Evolutionary conservation across 805 yeast genomes (phyloP).

Genomic region (Metschnikowia kofuensis): DNA sequence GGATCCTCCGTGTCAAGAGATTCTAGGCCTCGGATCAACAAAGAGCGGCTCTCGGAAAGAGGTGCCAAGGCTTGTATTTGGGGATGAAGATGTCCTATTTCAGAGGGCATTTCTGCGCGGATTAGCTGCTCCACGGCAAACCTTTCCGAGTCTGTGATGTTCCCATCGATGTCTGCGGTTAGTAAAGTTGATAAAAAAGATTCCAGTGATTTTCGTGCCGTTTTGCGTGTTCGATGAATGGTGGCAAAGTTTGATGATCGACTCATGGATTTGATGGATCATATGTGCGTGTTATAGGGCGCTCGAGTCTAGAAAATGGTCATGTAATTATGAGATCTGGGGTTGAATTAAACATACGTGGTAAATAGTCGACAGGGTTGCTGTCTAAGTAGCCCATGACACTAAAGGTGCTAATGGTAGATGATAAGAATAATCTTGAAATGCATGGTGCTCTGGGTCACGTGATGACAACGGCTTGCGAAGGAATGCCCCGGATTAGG

Average conservation of each 20-base stretch:
- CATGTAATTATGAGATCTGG: not conserved
- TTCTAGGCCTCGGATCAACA: slow-evolving; percentile 18
- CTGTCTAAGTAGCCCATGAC: slow-evolving; percentile 2
- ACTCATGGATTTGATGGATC: too few species aligned
- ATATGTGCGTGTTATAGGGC: not conserved
- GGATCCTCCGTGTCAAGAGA: slow-evolving; percentile 26
- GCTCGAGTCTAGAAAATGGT: not conserved
- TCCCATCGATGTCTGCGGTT: slow-evolving; percentile 31
- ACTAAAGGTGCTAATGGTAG: not conserved
- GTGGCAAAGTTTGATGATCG: not conserved
- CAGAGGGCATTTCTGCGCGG: slow-evolving; percentile 21
- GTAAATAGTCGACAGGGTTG: slow-evolving; percentile 32
- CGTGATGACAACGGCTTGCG: not conserved
- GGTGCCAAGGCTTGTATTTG: slow-evolving; percentile 18
- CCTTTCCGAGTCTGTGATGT: slow-evolving; percentile 35
- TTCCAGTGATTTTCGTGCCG: not conserved
- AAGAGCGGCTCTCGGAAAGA: slow-evolving; percentile 11
- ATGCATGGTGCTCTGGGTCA: not conserved
- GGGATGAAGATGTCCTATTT: slow-evolving; percentile 13
- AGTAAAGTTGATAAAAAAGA: slow-evolving; percentile 2
- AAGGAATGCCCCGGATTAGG: too few species aligned
- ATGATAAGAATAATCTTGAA: not conserved
- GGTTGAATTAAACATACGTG: slow-evolving; percentile 29
- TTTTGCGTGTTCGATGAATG: not conserved
- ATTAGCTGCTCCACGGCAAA: slow-evolving; percentile 35